These are phyloP conservation scores for Fragaria nilgerrensis DNA, from an alignment of 306 rosid species.

Conservation along the genomic window DNA sequence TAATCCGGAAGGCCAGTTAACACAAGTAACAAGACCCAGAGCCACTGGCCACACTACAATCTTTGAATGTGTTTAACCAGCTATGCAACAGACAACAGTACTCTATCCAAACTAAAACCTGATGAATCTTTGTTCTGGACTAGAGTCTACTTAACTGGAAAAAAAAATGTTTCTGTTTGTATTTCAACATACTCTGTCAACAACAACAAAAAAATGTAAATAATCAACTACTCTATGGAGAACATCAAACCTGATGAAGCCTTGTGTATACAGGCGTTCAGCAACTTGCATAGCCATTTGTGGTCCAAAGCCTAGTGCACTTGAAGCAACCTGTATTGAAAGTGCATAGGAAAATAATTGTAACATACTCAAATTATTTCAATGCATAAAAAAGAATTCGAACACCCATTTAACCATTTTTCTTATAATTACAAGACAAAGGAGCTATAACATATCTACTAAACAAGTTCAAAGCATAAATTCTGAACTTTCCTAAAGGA, in stretches of 20 bases:
- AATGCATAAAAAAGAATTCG: conserved; percentile 14
- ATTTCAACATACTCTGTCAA: neutral
- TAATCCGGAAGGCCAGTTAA: neutral
- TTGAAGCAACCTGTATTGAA: conserved; percentile 80
- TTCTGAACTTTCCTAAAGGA: neutral
- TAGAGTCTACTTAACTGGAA: neutral
- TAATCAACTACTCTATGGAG: conserved; percentile 25
- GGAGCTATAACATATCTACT: neutral
- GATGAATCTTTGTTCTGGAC: neutral
- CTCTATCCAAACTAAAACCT: neutral
- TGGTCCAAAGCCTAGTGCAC: conserved; percentile 94
- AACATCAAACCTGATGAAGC: conserved; percentile 71
- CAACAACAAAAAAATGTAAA: neutral
- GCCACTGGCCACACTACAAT: neutral
- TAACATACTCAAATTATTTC: conserved; percentile 9
- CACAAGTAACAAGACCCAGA: neutral
- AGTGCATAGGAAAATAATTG: neutral
- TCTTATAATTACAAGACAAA: neutral
- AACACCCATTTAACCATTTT: conserved; percentile 8
- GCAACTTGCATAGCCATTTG: conserved; percentile 95
- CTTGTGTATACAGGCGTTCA: conserved; percentile 92
- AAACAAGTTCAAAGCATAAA: neutral
- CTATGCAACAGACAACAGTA: neutral
- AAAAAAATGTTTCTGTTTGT: neutral
- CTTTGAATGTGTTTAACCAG: neutral